Base-by-base conservation (phyloP, 768 basidiomycete genomes). In the Clavulina sp. region DNA sequence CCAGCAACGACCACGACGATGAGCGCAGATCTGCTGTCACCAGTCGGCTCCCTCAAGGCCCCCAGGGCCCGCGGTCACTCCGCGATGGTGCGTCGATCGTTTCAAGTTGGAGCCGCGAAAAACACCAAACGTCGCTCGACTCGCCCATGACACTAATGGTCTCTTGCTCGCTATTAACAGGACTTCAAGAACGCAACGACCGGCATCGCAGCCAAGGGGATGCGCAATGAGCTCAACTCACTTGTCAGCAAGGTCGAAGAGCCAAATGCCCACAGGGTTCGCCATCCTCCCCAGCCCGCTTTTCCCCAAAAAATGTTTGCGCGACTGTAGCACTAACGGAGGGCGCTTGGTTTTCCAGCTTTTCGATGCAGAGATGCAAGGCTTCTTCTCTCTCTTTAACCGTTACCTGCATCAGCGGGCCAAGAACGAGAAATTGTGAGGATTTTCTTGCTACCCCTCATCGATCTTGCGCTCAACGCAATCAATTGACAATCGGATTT, bases 181-280 rank as follows among this genome's bases (percentile, higher is more conserved):
- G 64, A 96, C 69, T 93, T 93, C 78, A 91, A 92, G 73, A 92
- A 88, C n/a, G 93, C 93, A 57, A 92, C 78, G 32, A 91, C 88
- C 50, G 88, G 87, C 58, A 81, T 91, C 57, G 83, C 86, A 26
- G 84, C 86, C 58, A 96, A 95, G 72, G 74, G 89, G 52, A 96
- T 96, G 93, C 81, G 89, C 72, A 95, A 96, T 65, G 95, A 97
- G 72, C 82, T 99, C 69, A 83, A 83, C 66, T 78, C 78, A 62
- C 84, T 99, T 74, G 88, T 96, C 62, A 71, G 74, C 63, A 81
- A 81, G 56, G 84, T 93, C 63, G 72, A 77, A 57, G 85, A 96
- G 57, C 73, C 77, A 29, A 64, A 72, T 36, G 81, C 83, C 52
- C 85, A 84, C 71, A 87, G 83, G 81, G 92, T 87, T 52, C 50